Evolutionary conservation across 2,329 filamentous ascomycete genomes (phyloP).

Genomic region (Fusarium secorum): DNA sequence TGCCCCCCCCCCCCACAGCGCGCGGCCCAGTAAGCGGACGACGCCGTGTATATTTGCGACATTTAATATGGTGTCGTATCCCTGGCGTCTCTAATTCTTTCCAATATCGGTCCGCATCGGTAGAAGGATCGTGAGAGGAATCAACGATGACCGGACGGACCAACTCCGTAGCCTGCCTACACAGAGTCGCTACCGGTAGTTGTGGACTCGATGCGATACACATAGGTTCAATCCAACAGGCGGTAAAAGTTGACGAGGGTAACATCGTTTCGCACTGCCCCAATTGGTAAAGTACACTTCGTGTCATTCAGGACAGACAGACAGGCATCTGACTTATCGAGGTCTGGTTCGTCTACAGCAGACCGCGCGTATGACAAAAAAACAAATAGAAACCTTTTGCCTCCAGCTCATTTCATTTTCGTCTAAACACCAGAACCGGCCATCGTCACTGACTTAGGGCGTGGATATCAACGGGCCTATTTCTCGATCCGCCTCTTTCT

Average conservation of each 20-base stretch:
- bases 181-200: not conserved
- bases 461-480: not conserved
- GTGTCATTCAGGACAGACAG: not conserved
- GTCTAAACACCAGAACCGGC: not conserved
- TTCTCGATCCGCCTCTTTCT: not conserved
- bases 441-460: not conserved
- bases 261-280: conserved; percentile 1
- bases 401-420: not conserved
- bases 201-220: not conserved
- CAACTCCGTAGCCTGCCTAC: not conserved
- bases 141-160: conserved; percentile 9
- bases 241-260: conserved; percentile 11
- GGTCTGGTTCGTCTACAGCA: not conserved
- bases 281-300: not conserved
- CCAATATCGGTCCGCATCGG: conserved; percentile 23
- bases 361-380: not conserved
- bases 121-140: not conserved
- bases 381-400: not conserved
- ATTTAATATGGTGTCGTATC: not conserved
- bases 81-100: not conserved
- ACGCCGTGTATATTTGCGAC: conserved; percentile 17
- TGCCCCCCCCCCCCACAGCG: conserved; percentile 5
- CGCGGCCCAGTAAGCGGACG: conserved; percentile 9
- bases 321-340: not conserved
- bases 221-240: conserved; percentile 1